A percentile compares a stretch with the other conserved stretches of the same genome.
Conservation (phyloP, 768 basidiomycete species). For the Cyclocybe aegerita region DNA sequence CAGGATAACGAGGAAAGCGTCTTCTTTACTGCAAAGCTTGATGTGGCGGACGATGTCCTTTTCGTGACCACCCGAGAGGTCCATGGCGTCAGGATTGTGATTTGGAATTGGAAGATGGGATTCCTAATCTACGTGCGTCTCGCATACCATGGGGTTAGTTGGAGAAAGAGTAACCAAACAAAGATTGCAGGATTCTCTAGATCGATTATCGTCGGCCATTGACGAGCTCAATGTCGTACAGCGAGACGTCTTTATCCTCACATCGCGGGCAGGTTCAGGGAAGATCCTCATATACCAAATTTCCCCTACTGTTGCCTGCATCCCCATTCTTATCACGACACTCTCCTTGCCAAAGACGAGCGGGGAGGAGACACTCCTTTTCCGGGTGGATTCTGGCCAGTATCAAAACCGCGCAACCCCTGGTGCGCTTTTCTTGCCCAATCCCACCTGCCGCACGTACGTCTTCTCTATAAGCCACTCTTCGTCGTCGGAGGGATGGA, state of each 20-base stretch:
- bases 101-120: too few species aligned
- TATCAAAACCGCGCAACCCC: background rate
- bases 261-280: background rate
- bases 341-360: constrained; percentile 3
- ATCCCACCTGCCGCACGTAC: background rate
- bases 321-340: background rate
- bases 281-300: constrained; percentile 3
- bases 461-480: background rate
- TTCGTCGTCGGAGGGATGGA: background rate
- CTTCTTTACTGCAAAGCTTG: too few species aligned
- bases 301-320: background rate
- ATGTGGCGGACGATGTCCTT: too few species aligned
- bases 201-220: too few species aligned
- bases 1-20: too few species aligned
- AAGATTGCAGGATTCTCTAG: too few species aligned
- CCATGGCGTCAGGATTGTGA: too few species aligned
- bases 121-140: too few species aligned
- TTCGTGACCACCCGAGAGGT: too few species aligned
- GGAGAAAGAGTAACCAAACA: too few species aligned
- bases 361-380: background rate
- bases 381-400: constrained; percentile 2
- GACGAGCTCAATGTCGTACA: background rate
- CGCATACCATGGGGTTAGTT: too few species aligned
- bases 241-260: constrained; percentile 1
- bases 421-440: background rate